These are phyloP conservation scores for Leishmania tropica DNA, from an alignment of 208 protist genomes.

Conservation along the genomic window DNA sequence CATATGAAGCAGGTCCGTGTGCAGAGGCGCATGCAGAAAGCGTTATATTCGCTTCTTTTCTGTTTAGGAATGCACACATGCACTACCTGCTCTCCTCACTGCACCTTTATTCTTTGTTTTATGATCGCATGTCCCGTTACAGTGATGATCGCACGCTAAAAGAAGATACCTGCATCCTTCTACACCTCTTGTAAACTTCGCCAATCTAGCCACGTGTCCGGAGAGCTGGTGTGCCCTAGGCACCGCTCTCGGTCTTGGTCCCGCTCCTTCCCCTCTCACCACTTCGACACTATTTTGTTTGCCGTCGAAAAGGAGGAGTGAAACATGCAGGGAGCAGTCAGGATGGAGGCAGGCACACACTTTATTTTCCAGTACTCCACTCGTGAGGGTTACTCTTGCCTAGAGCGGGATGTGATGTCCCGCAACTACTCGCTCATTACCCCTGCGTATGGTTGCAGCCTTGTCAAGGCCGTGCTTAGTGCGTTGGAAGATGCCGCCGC, in stretches of 20 bases:
- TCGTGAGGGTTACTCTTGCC: slow-evolving; percentile 8
- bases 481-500: slow-evolving; percentile 27
- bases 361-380: slow-evolving; percentile 21
- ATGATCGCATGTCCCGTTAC: background rate
- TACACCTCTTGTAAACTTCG: background rate
- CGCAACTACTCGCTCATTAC: slow-evolving; percentile 22
- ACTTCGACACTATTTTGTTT: background rate
- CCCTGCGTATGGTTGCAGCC: slow-evolving; percentile 19
- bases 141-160: background rate
- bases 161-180: background rate
- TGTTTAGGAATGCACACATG: background rate
- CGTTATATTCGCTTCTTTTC: background rate
- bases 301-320: background rate
- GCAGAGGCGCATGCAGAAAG: background rate
- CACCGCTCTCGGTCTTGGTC: background rate
- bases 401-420: slow-evolving; percentile 14
- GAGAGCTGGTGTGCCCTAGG: background rate
- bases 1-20: background rate
- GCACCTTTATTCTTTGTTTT: background rate
- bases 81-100: background rate
- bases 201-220: background rate
- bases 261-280: background rate
- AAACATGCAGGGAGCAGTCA: background rate
- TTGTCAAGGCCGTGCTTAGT: slow-evolving; percentile 30
- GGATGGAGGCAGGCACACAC: background rate